Base-by-base conservation (phyloP, 2,329 filamentous ascomycete species). In the Ceratocystis ficicola region DNA sequence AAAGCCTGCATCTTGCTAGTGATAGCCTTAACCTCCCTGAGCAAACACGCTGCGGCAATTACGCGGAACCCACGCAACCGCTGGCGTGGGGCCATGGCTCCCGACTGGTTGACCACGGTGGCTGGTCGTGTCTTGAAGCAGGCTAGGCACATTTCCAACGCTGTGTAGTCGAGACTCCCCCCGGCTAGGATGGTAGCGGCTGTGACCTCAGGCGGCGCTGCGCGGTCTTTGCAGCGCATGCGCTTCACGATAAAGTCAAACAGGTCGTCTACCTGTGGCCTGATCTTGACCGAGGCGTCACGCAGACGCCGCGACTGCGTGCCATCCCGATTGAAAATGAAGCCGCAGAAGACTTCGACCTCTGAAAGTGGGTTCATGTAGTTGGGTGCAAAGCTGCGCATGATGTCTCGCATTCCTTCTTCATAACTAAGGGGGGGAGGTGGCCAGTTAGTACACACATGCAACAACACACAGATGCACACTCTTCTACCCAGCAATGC, bases 281-380 rank as follows among this genome's bases (percentile, higher is more conserved):
- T 79, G 22, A 84, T 75, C 69, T 79, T 79, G 60, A 77, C 73
- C 1, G 81, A 83, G 1, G 75, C 74, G 60, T 84, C 81, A 2
- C 80, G 77, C 69, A 83, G 80, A 1, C 79, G 77, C 8, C 74
- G 73, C 0, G 77, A 81, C 71, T 81, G 81, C 0, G 74, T 69
- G 0, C 81, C 81, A 0, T 72, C 73, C 68, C 77, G 80, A 72
- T 80, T 83, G 50, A 82, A 72, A n/a, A 84, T 78, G n/a, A 76
- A 77, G 7, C 81, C 82, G 28, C 80, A 81, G 64, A 83, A 83
- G 0, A 81, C 79, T 67, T 84, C 82, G 0, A 81, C 72, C 69
- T 84, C 82, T 0, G 73, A 76, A 6, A 84, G 73, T 0, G 73
- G 73, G 20, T 72, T 71, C 5, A 75, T 74, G 0, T 80, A 75